These are phyloP conservation scores for Byssothecium circinans DNA, from an alignment of 2,329 filamentous ascomycete species.

Conservation along the genomic window DNA sequence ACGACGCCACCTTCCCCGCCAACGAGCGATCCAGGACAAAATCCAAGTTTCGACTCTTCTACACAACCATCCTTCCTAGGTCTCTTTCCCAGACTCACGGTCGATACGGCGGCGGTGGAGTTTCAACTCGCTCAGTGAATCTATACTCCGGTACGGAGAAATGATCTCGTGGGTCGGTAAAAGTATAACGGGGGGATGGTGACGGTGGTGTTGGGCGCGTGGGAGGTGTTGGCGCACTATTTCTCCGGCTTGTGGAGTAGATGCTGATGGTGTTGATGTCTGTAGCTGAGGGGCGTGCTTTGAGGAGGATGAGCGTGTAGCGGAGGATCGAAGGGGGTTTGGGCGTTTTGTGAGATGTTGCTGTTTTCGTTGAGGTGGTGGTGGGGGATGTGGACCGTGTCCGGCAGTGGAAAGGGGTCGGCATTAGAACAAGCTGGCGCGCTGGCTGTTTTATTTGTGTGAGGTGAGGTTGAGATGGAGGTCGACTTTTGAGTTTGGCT, in stretches of 20 bases:
- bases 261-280: constrained; percentile 19
- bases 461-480: too few species aligned
- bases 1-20: too few species aligned
- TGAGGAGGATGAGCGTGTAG: constrained; percentile 33
- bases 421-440: constrained; percentile 12
- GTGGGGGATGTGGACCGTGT: constrained; percentile 6
- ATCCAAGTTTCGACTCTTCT: too few species aligned
- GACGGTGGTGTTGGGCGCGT: too few species aligned
- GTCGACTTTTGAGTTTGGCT: too few species aligned
- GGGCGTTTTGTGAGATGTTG: not conserved
- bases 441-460: too few species aligned
- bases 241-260: constrained; percentile 11
- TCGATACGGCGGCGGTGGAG: constrained; percentile 19
- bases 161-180: not conserved
- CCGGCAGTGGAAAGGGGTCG: constrained; percentile 10
- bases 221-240: too few species aligned
- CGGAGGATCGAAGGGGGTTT: constrained; percentile 28
- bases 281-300: constrained; percentile 24
- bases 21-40: too few species aligned
- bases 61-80: too few species aligned
- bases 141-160: not conserved
- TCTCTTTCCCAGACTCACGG: too few species aligned
- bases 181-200: too few species aligned
- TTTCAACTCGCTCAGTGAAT: constrained; percentile 3
- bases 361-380: not conserved